Base-by-base conservation (phyloP, 371 early-diverging fungal genomes). In the Choanephora cucurbitarum region DNA sequence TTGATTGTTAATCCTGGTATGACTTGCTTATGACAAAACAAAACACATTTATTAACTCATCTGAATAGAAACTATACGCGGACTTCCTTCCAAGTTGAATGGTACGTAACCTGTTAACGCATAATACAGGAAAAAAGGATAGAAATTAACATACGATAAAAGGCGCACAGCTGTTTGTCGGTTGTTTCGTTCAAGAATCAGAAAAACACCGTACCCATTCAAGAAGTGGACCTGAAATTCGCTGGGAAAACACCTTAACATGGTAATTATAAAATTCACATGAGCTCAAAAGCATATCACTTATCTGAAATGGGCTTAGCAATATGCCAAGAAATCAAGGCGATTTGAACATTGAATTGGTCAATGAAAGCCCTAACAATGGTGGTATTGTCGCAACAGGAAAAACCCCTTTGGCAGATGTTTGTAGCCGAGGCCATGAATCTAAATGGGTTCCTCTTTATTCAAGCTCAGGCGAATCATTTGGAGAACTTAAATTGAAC, bases 121-220 rank as follows among this genome's bases (percentile, higher is more conserved):
- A 28, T 7, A 37, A 11, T 37, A 37, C 4, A 34, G 6, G 46
- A 13, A 33, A 44, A 3, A 23, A 15, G 11, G 18, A n/a, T n/a
- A n/a, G n/a, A 21, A 9, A 28, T 31, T 33, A 18, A 49, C 0
- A 21, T 6, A 13, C 15, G 3, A 9, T 6, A 9, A 45, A 57
- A 66, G 66, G 54, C 32, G 58, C 52, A 10, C 49, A 44, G 10
- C 50, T 61, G 17, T 66, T 66, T 57, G 55, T 66, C 18, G 66
- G 66, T 8, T 60, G 57, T 17, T 66, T 41, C 37, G 23, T 66
- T 21, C 55, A 51, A 47, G 57, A 60, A 49, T 33, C 39, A 45
- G 66, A 66, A 15, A 66, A 66, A 21, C 61, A 66, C 32, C 52
- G 66, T 49, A 66, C 66, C 39, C 66, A 58, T 13, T 44, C 66